Conservation (phyloP, 805 yeast genomes). For the Wickerhamomyces bovis region DNA sequence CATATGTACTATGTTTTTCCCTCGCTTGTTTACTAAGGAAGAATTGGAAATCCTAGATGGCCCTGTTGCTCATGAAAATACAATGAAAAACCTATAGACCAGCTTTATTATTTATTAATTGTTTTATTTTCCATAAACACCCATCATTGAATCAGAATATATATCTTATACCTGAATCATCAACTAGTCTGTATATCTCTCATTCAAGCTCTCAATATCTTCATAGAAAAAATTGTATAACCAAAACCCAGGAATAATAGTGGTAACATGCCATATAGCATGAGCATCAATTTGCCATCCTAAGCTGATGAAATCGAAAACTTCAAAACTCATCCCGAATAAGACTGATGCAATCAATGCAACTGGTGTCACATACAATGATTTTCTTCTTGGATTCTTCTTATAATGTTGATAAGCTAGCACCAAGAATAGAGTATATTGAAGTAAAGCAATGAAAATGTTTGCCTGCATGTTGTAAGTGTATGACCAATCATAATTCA, state of each 20-base stretch:
- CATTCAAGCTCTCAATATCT: conserved; percentile 38
- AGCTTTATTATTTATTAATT: neutral
- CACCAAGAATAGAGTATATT: conserved; percentile 42
- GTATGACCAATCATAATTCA: conserved; percentile 76
- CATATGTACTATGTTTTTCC: conserved; percentile 60
- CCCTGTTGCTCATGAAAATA: conserved; percentile 51
- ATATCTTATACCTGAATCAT: no score
- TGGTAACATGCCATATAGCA: conserved; percentile 87
- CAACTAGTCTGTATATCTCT: conserved; percentile 11
- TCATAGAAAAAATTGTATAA: conserved; percentile 59
- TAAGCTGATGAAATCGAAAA: conserved; percentile 82
- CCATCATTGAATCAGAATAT: no score
- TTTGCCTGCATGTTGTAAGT: conserved; percentile 93
- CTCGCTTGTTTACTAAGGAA: conserved; percentile 50
- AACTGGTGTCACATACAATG: conserved; percentile 41
- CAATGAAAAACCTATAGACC: conserved; percentile 36
- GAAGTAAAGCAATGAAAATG: conserved; percentile 69
- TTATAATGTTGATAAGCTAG: conserved; percentile 28
- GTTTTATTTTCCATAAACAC: no score
- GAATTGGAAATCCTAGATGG: conserved; percentile 64
- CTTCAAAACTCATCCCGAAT: conserved; percentile 81
- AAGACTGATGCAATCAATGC: conserved; percentile 46
- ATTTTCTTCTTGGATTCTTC: conserved; percentile 7
- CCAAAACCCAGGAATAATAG: conserved; percentile 72
- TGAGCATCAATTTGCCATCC: conserved; percentile 79